Evolutionary conservation across 2,329 filamentous ascomycete genomes (phyloP).

Genomic region (Fusarium sterilihyphosum): DNA sequence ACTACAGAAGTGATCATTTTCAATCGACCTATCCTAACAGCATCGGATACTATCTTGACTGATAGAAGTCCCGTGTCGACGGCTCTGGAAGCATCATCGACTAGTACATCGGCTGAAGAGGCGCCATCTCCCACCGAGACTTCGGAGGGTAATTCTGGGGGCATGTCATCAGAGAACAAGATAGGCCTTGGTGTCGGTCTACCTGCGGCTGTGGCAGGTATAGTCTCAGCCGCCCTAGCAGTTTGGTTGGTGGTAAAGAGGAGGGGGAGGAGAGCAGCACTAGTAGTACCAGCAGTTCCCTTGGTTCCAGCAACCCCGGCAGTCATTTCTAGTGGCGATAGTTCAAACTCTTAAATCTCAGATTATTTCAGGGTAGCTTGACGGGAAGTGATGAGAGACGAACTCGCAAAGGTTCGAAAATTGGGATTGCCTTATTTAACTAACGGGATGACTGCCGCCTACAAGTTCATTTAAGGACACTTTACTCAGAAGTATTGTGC

Average conservation of each 20-base stretch:
- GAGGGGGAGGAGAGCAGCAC: background rate
- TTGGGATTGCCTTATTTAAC: too few relatives aligned
- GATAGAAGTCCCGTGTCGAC: background rate
- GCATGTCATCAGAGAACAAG: background rate
- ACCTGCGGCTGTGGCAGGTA: background rate
- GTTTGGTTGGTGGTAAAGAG: background rate
- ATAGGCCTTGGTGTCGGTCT: background rate
- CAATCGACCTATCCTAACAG: too few relatives aligned
- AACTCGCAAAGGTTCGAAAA: too few relatives aligned
- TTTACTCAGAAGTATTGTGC: background rate
- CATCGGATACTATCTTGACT: background rate
- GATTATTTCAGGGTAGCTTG: background rate
- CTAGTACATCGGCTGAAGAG: background rate
- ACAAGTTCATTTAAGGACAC: background rate
- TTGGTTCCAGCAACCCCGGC: background rate
- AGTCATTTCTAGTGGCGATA: background rate
- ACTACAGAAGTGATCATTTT: background rate
- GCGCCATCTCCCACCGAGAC: background rate
- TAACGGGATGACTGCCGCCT: too few relatives aligned
- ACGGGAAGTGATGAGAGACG: background rate
- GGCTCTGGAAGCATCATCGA: background rate
- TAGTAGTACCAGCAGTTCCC: rapidly evolving
- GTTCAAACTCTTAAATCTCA: background rate
- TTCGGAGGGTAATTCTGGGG: background rate
- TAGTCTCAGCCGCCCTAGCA: background rate